Evolutionary conservation across 306 rosid genomes (phyloP).

Genomic region (Mucuna pruriens): DNA sequence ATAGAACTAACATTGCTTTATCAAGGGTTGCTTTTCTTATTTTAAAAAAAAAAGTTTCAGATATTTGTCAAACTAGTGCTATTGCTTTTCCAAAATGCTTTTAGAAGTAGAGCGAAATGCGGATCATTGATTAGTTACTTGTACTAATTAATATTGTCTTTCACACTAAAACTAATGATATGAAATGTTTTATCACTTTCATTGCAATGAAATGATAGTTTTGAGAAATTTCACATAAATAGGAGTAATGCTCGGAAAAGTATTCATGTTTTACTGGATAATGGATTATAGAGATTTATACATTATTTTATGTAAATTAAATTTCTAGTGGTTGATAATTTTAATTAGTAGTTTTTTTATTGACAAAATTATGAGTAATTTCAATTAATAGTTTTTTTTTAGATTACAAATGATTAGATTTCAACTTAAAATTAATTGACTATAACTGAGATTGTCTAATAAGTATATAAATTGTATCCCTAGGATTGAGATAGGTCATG

Average conservation of each 20-base stretch:
- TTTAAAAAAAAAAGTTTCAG: neutral
- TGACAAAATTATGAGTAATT: too few species aligned
- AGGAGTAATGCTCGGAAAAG: neutral
- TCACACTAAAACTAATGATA: conserved; percentile 15
- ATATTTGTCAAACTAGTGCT: conserved; percentile 12
- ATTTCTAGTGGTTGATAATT: neutral
- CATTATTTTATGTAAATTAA: neutral
- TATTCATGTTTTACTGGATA: neutral
- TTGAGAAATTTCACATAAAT: neutral
- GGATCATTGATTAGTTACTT: neutral
- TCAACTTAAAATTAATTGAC: too few species aligned
- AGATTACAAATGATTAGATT: too few species aligned
- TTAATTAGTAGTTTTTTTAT: neutral
- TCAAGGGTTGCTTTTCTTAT: neutral
- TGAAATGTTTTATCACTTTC: conserved; percentile 11
- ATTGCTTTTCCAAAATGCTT: conserved; percentile 33
- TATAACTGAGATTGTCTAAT: too few species aligned
- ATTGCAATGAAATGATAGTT: neutral
- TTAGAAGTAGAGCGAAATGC: conserved; percentile 9
- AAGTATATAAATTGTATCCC: too few species aligned
- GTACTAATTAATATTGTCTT: neutral
- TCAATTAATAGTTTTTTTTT: too few species aligned
- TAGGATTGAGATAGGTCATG: too few species aligned
- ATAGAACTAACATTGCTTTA: conserved; percentile 8
- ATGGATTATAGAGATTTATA: neutral